Evolutionary conservation across 768 basidiomycete genomes (phyloP).

Genomic region (Mycena rosella): DNA sequence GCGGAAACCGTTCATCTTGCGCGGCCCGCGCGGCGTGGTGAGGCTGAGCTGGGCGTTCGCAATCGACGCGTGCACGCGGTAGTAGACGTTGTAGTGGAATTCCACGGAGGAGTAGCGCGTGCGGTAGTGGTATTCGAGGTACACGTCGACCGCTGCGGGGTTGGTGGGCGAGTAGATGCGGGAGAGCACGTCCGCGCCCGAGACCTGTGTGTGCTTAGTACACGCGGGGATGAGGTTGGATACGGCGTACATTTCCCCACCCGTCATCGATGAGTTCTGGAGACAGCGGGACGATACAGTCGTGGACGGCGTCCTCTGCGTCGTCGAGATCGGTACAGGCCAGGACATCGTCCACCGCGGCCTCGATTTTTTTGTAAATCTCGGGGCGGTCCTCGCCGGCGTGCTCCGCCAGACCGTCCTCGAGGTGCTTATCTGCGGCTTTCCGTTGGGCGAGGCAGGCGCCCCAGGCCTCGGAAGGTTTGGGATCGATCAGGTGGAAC

Average conservation of each 20-base stretch:
- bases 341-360: not conserved
- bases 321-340: slow-evolving; percentile 6
- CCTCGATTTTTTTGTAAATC: slow-evolving; percentile 22
- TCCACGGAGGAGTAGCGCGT: slow-evolving; percentile 29
- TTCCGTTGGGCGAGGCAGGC: slow-evolving; percentile 15
- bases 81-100: slow-evolving; percentile 26
- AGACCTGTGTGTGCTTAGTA: slow-evolving; percentile 1
- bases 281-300: slow-evolving; percentile 23
- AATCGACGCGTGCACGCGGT: slow-evolving; percentile 15
- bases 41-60: not conserved
- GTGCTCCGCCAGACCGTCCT: not conserved
- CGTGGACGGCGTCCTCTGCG: not conserved
- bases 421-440: slow-evolving; percentile 14
- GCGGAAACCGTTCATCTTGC: slow-evolving; percentile 26
- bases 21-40: not conserved
- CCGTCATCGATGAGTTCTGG: slow-evolving; percentile 8
- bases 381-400: slow-evolving; percentile 17
- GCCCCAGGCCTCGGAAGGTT: slow-evolving; percentile 6
- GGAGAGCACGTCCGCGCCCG: slow-evolving; percentile 17
- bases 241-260: slow-evolving; percentile 15
- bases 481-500: slow-evolving; percentile 11
- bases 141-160: slow-evolving; percentile 23
- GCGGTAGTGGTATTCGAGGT: slow-evolving; percentile 26
- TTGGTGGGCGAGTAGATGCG: slow-evolving; percentile 27
- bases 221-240: not conserved